Conservation (phyloP, 225 moss, liverwort and hornwort species). For the Antitrichia curtipendula region DNA sequence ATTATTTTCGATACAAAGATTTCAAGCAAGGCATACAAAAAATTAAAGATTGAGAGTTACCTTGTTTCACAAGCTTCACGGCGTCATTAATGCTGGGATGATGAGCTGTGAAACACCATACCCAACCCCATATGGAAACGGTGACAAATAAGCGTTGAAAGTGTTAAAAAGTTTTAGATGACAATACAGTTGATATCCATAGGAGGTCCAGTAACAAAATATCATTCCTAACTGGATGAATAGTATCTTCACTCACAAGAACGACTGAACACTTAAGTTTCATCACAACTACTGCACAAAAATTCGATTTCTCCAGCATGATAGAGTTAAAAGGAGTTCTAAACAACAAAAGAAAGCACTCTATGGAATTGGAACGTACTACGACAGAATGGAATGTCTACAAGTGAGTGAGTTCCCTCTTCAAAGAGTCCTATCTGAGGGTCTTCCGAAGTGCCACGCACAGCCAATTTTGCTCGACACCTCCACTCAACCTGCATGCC, state of each 20-base stretch:
- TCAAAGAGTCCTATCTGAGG: slow-evolving; percentile 86
- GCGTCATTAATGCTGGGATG: slow-evolving; percentile 92
- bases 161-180: background rate
- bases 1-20: background rate
- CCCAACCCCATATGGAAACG: background rate
- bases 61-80: slow-evolving; percentile 78
- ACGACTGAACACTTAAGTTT: background rate
- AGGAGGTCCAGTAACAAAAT: background rate
- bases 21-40: background rate
- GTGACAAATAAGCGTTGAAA: background rate
- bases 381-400: slow-evolving; percentile 80
- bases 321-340: background rate
- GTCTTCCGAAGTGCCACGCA: slow-evolving; percentile 70
- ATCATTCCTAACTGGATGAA: background rate
- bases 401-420: slow-evolving; percentile 74
- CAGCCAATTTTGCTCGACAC: slow-evolving; percentile 97
- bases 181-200: background rate
- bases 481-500: slow-evolving; percentile 72
- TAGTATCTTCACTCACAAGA: background rate
- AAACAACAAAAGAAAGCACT: background rate
- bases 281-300: background rate
- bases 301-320: background rate
- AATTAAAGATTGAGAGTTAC: background rate
- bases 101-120: slow-evolving; percentile 54
- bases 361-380: slow-evolving; percentile 11